Base-by-base conservation (phyloP, 2,329 filamentous ascomycete genomes). In the Tympanopsis confertula region DNA sequence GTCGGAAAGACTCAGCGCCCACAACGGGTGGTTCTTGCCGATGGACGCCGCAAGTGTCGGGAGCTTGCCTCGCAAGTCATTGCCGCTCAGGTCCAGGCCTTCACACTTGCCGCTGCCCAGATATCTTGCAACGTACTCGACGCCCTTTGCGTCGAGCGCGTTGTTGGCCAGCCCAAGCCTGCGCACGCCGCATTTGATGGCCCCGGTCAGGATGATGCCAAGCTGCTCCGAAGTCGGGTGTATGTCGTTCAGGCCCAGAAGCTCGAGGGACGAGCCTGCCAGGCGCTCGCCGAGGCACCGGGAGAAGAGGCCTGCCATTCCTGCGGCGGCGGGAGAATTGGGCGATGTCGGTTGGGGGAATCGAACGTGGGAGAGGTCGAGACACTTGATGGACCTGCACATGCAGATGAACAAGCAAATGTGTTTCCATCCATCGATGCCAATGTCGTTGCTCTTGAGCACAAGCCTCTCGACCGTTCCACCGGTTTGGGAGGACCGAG, bases 371-470 rank as follows among this genome's bases (percentile, higher is more conserved):
- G 88, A 94, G 19, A 96, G 56, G 55, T 98, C 91, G 18, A 96
- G 72, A 4, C 74, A 82, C 55, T 87, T 88, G 40, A 98, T 66
- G 1, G 87, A 87, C 43, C 78, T 80, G 48, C 86, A 94, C 66
- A 95, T 80, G 58, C 94, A 86, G 38, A 94, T 69, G 53, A 96
- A 98, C 5, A 94, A 65, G 29, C 82, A 83, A 40, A 96, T 78
- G 53, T 96, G 78, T 50, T 82, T 86, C 91, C 91, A 98, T 13
- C 89, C 91, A 44, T 93, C 82, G 1, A 70, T 66, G 0, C 86
- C 83, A 42, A 96, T 80, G 50, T 87, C 89, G 53, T 96, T 96
- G 59, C 93, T 86, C 60, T 93, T 94, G 32, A 98, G 61, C 2
- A 86, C 83, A 4, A 98, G 62, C 43, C 86, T 83, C 61, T 95